phyloP scores from a whole-genome alignment of 768 basidiomycete genomes.

The Pilatotrama ljubarskyi region DNA sequence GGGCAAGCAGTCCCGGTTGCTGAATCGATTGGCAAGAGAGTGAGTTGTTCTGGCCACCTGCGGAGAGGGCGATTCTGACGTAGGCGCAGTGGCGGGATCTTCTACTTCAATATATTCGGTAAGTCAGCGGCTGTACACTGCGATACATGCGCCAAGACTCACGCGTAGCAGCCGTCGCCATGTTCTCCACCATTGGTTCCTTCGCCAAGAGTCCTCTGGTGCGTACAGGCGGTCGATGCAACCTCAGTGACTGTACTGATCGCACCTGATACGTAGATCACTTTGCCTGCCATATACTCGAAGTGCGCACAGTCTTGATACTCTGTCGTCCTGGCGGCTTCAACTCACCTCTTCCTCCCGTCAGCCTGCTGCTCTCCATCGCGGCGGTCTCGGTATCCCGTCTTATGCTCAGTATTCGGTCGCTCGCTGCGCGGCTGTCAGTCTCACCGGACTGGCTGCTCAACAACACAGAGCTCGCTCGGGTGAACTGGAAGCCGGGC shows the following conservation, averaged over 20 bases:
- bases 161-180: constrained; percentile 3
- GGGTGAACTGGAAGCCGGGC: constrained; percentile 33
- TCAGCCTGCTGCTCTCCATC: constrained; percentile 17
- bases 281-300: constrained; percentile 12
- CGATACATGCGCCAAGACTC: not conserved
- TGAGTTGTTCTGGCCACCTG: not conserved
- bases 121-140: not conserved
- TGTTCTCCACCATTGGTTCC: constrained; percentile 20
- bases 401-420: constrained; percentile 43
- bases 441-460: constrained; percentile 46
- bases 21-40: constrained; percentile 20
- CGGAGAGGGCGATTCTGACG: not conserved
- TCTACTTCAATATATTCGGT: constrained; percentile 23
- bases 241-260: not conserved
- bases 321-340: not conserved
- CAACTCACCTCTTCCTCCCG: not conserved
- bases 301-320: not conserved
- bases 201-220: constrained; percentile 5
- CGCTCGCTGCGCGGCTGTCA: constrained; percentile 42
- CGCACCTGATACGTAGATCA: not conserved
- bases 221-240: not conserved
- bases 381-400: constrained; percentile 37
- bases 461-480: constrained; percentile 45
- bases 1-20: constrained; percentile 14
- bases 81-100: constrained; percentile 19